These are phyloP conservation scores for Torulaspora pretoriensis DNA, from an alignment of 1,139 yeast genomes.

Conservation along the genomic window DNA sequence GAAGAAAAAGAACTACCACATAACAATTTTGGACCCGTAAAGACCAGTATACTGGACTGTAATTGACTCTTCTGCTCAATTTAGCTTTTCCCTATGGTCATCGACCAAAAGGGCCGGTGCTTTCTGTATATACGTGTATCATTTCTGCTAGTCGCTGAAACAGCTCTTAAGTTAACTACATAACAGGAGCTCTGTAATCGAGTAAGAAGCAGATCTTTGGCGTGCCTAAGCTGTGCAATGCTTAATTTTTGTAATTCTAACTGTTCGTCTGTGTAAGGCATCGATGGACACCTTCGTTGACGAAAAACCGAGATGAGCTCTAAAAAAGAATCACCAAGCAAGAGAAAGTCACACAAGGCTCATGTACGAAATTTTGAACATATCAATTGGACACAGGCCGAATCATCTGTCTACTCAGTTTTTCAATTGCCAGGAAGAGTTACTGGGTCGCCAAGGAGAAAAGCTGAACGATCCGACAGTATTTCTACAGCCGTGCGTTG, in stretches of 20 bases:
- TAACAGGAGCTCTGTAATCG: too few species aligned
- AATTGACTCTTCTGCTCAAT: too few species aligned
- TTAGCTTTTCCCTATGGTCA: too few species aligned
- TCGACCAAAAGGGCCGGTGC: background rate
- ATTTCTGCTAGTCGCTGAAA: too few species aligned
- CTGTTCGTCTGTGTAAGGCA: too few species aligned
- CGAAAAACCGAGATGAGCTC: background rate
- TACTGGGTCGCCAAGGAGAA: conserved; percentile 47
- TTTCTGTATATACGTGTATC: too few species aligned
- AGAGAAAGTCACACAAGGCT: background rate
- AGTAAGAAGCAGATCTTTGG: too few species aligned
- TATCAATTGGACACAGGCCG: conserved; percentile 68
- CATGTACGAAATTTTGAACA: conserved; percentile 69
- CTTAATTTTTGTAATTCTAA: too few species aligned
- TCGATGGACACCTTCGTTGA: background rate
- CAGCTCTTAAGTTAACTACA: too few species aligned
- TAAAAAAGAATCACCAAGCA: background rate
- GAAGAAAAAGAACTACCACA: conserved; percentile 17
- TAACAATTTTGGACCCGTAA: conserved; percentile 19
- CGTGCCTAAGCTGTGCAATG: too few species aligned
- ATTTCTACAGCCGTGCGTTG: conserved; percentile 43
- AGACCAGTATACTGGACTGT: conserved; percentile 13
- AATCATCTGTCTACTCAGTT: conserved; percentile 75
- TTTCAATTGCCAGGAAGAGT: conserved; percentile 69
- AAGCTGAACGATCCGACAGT: conserved; percentile 44